Evolutionary conservation across 768 basidiomycete genomes (phyloP), one percentile per base, ranked within the genome.

Genomic region (Pleurotus cornucopiae): DNA sequence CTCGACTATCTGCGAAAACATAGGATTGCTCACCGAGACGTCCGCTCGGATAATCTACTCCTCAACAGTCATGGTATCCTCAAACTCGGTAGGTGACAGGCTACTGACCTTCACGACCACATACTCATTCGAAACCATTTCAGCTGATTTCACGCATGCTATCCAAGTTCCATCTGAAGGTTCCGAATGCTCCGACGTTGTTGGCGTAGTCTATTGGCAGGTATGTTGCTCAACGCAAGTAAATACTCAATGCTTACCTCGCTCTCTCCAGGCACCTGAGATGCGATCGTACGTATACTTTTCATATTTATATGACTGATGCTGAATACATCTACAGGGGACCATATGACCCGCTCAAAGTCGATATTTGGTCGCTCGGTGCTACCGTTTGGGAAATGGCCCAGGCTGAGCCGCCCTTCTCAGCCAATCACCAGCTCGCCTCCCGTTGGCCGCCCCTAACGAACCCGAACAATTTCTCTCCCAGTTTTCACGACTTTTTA

Each of bases 321-420:
- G 45, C 60, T 63, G 7, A 66, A 49, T 12, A 49, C 52, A 21
- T 14, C 56, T 38, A 56, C 30, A 88, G 86, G 49, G 84, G 86
- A 9, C 73, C 84, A 0, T 91, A 92, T 62, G 76, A 92, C 62
- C 80, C 84, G 1, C 76, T 90, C 43, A 85, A 86, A 66, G 82
- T 90, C 46, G 90, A 92, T 58, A 75, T 86, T 0, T 92, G 89
- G 89, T 90, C 89, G 0, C 73, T 91, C 5, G 90, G 90, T 1
- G 90, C 90, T 0, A 92, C 90, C 0, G 78, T 89, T 0, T 91
- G 90, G 90, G 90, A 92, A 64, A 78, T 88, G 69, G 86, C 87
- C 1, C 80, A 92, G 64, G 81, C 84, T 5, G 75, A 81, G 51
- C 90, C 90, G 4, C 90, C 90, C 0, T 92, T 91, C 64, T 75